A percentile compares a stretch with the other conserved stretches of the same genome.
These are phyloP conservation scores for Wallacemonas collosoma DNA, from an alignment of 208 protist genomes.

Conservation along the genomic window DNA sequence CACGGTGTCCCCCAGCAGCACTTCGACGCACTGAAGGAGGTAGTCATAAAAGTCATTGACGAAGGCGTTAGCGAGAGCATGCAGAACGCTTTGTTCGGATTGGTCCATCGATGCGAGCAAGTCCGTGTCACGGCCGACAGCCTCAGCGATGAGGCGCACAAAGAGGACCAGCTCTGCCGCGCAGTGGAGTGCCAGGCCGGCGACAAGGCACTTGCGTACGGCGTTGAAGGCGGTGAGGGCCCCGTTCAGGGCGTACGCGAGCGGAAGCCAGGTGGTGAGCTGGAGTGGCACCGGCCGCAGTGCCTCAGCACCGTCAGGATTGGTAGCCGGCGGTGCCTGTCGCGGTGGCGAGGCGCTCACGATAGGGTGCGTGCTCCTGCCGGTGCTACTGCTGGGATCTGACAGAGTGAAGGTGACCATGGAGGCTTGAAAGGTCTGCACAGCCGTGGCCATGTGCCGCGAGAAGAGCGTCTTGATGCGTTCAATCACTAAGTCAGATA, in stretches of 20 bases:
- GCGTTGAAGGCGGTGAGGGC: slow-evolving; percentile 72
- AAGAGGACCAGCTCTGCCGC: slow-evolving; percentile 48
- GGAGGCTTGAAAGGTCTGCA: slow-evolving; percentile 53
- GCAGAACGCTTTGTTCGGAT: slow-evolving; percentile 40
- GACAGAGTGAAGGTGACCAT: slow-evolving; percentile 71
- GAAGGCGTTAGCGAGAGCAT: slow-evolving; percentile 66
- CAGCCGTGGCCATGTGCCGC: slow-evolving; percentile 56
- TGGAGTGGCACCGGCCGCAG: slow-evolving; percentile 25
- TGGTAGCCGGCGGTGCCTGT: no score
- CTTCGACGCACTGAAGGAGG: slow-evolving; percentile 44
- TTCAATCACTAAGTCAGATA: slow-evolving; percentile 42
- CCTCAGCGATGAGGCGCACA: slow-evolving; percentile 48
- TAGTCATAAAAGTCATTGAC: slow-evolving; percentile 65
- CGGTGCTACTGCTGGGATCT: slow-evolving; percentile 4
- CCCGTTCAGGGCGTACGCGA: slow-evolving; percentile 86
- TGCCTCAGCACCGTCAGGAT: not conserved
- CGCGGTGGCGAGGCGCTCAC: not conserved
- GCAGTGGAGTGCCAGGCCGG: slow-evolving; percentile 53
- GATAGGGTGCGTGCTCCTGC: not conserved
- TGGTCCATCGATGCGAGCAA: slow-evolving; percentile 63
- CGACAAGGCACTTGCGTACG: slow-evolving; percentile 69
- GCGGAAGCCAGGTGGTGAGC: slow-evolving; percentile 72
- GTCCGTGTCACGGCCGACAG: slow-evolving; percentile 57
- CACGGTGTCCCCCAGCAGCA: slow-evolving; percentile 37
- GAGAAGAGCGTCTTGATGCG: slow-evolving; percentile 64